Evolutionary conservation across 2,329 filamentous ascomycete genomes (phyloP).

Genomic region (Xylogone sp.): DNA sequence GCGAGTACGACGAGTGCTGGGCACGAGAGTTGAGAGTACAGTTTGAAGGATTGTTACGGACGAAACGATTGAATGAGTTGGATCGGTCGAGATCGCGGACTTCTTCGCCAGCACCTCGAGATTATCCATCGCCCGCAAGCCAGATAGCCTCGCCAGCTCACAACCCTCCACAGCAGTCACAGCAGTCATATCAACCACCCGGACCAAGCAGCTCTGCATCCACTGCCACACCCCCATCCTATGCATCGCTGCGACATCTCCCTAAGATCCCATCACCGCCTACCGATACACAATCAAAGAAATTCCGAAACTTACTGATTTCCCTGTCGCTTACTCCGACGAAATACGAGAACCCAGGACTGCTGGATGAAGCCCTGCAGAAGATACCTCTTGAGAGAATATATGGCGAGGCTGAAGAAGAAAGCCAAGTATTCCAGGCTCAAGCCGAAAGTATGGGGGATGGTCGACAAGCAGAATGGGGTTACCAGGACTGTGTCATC

Average conservation of each 20-base stretch:
- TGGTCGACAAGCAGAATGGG: conserved; percentile 81
- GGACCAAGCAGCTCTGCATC: conserved; percentile 38
- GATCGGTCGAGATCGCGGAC: conserved; percentile 57
- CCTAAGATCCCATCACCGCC: conserved; percentile 75
- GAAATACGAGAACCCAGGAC: conserved; percentile 93
- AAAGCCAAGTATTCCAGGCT: conserved; percentile 80
- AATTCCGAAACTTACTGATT: conserved; percentile 78
- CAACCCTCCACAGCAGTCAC: conserved; percentile 17
- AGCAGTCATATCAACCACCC: conserved; percentile 41
- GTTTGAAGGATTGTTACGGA: conserved; percentile 83
- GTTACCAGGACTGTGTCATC: conserved; percentile 96
- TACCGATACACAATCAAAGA: conserved; percentile 64
- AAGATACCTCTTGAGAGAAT: conserved; percentile 86
- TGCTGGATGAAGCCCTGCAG: conserved; percentile 86
- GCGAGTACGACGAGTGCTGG: conserved; percentile 62
- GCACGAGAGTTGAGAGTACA: conserved; percentile 75
- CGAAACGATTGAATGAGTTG: conserved; percentile 82
- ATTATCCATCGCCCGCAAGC: conserved; percentile 47
- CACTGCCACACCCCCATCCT: conserved; percentile 49
- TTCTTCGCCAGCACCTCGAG: conserved; percentile 51
- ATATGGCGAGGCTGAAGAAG: conserved; percentile 91
- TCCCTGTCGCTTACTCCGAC: conserved; percentile 83
- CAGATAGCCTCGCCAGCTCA: conserved; percentile 34
- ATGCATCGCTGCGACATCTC: conserved; percentile 58
- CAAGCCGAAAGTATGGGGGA: conserved; percentile 84